These are phyloP conservation scores for Nemania bipapillata DNA, from an alignment of 2,329 filamentous ascomycete species.

Conservation along the genomic window DNA sequence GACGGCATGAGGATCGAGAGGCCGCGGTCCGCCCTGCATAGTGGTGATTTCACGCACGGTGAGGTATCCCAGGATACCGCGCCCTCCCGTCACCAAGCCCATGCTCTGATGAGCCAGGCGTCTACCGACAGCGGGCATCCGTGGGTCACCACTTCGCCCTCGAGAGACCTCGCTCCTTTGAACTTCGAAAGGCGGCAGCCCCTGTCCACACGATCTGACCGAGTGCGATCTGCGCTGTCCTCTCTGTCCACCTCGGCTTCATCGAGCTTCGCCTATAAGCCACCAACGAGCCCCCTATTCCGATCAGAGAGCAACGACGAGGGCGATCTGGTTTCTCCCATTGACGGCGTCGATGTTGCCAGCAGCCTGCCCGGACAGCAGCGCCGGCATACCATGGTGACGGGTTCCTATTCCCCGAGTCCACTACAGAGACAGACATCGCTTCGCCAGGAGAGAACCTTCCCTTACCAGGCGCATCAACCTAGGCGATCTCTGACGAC, in stretches of 20 bases:
- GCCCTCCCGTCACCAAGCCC: slow-evolving; percentile 42
- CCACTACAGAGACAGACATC: slow-evolving; percentile 51
- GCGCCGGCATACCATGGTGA: slow-evolving; percentile 78
- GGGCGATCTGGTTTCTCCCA: slow-evolving; percentile 68
- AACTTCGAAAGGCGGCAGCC: slow-evolving; percentile 54
- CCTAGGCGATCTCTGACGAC: slow-evolving; percentile 79
- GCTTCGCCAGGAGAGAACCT: slow-evolving; percentile 67
- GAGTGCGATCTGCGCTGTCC: slow-evolving; percentile 62
- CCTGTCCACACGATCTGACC: slow-evolving; percentile 51
- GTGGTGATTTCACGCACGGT: slow-evolving; percentile 71
- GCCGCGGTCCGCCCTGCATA: slow-evolving; percentile 79
- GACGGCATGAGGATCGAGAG: slow-evolving; percentile 77
- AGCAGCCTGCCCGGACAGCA: slow-evolving; percentile 54
- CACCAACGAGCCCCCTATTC: slow-evolving; percentile 91
- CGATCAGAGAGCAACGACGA: slow-evolving; percentile 88
- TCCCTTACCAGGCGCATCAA: slow-evolving; percentile 81
- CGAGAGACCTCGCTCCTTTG: slow-evolving; percentile 62
- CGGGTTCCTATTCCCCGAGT: slow-evolving; percentile 58
- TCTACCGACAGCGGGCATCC: slow-evolving; percentile 39
- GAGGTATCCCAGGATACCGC: slow-evolving; percentile 46
- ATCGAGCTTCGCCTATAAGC: slow-evolving; percentile 83
- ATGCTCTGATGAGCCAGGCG: slow-evolving; percentile 35
- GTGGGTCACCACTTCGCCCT: slow-evolving; percentile 69
- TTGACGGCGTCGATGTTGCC: slow-evolving; percentile 63
- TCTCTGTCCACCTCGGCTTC: slow-evolving; percentile 77